Evolutionary conservation across 192 early-diverging fungal genomes (phyloP).

Genomic region (Diversispora epigaea): DNA sequence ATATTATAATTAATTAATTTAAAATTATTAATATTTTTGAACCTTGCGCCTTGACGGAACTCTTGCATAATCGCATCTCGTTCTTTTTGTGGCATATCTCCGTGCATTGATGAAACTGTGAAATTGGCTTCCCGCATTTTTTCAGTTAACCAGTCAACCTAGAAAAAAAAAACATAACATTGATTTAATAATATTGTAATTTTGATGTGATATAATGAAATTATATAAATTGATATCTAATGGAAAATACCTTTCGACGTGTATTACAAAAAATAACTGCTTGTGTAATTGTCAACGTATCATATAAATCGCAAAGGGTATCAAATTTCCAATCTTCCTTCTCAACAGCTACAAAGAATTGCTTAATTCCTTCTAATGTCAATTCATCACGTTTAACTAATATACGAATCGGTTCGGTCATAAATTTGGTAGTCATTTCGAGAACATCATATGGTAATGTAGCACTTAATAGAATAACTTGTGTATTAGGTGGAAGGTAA

Average conservation of each 20-base stretch:
- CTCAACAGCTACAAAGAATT: constrained; percentile 98
- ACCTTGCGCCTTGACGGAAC: constrained; percentile 88
- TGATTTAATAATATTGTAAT: background rate
- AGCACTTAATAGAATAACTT: constrained; percentile 90
- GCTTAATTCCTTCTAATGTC: constrained; percentile 97
- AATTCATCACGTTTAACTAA: constrained; percentile 99
- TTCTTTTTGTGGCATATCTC: constrained; percentile 98
- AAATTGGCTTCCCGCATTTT: constrained; percentile 98
- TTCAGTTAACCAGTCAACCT: constrained; percentile 95
- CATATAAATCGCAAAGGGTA: constrained; percentile 96
- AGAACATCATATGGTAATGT: constrained; percentile 95
- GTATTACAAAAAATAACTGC: constrained; percentile 99
- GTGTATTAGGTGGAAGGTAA: constrained; percentile 86
- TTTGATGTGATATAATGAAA: background rate
- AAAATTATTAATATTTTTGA: constrained; percentile 29
- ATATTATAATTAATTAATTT: background rate
- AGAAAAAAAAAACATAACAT: background rate
- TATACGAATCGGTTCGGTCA: constrained; percentile 93
- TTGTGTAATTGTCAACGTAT: constrained; percentile 95
- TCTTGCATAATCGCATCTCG: constrained; percentile 97
- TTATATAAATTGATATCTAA: background rate
- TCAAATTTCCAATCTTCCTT: constrained; percentile 99
- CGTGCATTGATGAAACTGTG: constrained; percentile 98
- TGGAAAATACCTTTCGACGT: constrained; percentile 69
- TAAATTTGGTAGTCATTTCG: constrained; percentile 96